Percentiles rank a stretch among this genome's conserved stretches.
Evolutionary conservation across 2,329 filamentous ascomycete species (phyloP).

Genomic region (Fusarium sp.): DNA sequence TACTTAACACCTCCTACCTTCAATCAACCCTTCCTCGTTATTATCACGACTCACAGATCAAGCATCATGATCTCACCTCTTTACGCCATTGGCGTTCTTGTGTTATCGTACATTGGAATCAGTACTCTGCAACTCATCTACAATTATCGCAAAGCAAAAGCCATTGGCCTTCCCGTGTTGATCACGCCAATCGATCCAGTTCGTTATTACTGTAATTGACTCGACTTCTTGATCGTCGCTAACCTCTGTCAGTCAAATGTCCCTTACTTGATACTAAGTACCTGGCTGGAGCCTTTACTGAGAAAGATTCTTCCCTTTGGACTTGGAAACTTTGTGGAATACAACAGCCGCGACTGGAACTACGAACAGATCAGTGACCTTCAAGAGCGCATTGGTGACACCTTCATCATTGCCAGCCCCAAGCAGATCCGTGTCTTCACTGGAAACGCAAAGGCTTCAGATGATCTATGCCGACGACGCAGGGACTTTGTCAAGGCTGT

Average conservation of each 20-base stretch:
- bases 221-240: neutral
- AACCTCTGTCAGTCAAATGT: constrained; percentile 11
- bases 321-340: constrained; percentile 38
- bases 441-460: constrained; percentile 32
- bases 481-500: constrained; percentile 40
- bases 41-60: neutral
- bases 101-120: constrained; percentile 8
- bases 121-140: constrained; percentile 18
- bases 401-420: constrained; percentile 38
- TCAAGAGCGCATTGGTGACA: constrained; percentile 40
- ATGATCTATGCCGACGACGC: constrained; percentile 36
- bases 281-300: constrained; percentile 27
- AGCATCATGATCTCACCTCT: constrained; percentile 23
- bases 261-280: constrained; percentile 26
- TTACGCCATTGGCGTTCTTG: constrained; percentile 1
- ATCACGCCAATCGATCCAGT: constrained; percentile 37
- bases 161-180: constrained; percentile 30
- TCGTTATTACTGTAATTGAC: neutral
- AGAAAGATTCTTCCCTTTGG: constrained; percentile 27
- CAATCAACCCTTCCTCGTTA: neutral
- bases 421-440: constrained; percentile 43
- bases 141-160: constrained; percentile 36
- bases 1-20: constrained; percentile 23
- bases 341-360: constrained; percentile 43
- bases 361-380: constrained; percentile 38